Evolutionary conservation across 768 basidiomycete species (phyloP).

Genomic region (Rhodosporidiobolus odoratus): DNA sequence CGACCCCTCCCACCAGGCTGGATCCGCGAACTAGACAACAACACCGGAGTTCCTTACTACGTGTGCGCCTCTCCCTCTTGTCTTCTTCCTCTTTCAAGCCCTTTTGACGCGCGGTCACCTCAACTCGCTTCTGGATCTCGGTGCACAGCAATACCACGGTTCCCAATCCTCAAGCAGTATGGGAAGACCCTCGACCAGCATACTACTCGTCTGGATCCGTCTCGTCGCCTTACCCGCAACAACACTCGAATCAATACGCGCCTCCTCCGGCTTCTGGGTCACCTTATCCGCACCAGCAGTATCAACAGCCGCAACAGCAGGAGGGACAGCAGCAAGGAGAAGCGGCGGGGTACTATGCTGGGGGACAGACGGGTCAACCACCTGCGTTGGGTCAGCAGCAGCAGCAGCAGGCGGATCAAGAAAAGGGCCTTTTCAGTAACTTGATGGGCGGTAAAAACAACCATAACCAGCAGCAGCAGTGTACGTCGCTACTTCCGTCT

Average conservation of each 20-base stretch:
- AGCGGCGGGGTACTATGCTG: background rate
- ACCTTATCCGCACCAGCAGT: background rate
- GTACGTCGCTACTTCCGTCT: background rate
- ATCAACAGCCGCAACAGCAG: background rate
- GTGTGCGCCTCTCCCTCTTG: slow-evolving; percentile 2
- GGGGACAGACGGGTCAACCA: background rate
- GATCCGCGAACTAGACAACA: background rate
- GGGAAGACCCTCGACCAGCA: slow-evolving; percentile 14
- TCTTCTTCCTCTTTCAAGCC: background rate
- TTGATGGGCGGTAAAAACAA: background rate
- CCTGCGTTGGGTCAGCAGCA: background rate
- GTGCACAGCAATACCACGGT: slow-evolving; percentile 1
- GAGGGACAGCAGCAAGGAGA: background rate
- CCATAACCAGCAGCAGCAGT: background rate
- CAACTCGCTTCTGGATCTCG: background rate
- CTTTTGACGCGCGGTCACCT: background rate
- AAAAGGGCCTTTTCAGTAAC: slow-evolving; percentile 5
- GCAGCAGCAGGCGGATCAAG: background rate
- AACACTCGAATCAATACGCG: background rate
- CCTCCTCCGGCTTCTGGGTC: background rate
- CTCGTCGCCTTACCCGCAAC: background rate
- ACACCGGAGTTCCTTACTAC: background rate
- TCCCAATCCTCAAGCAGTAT: slow-evolving; percentile 1
- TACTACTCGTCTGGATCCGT: background rate
- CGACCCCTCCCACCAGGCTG: slow-evolving; percentile 7